These are phyloP conservation scores for Aristolochia contorta DNA, from an alignment of 164 flowering plant genomes.

Conservation along the genomic window DNA sequence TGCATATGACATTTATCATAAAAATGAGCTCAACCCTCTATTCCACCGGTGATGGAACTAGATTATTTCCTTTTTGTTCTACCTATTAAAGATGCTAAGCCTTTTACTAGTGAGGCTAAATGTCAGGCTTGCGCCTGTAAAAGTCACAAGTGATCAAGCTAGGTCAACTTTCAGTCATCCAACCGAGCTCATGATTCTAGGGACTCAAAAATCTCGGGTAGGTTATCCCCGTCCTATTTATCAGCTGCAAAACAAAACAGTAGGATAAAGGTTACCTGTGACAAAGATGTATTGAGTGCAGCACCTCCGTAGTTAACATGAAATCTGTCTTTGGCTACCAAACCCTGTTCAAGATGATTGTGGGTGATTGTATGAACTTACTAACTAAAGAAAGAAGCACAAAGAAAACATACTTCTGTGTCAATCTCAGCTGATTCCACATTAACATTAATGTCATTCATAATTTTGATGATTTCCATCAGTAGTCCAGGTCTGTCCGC, in stretches of 20 bases:
- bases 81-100: no score
- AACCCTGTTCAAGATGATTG: slow-evolving; percentile 14
- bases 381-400: background rate
- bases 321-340: slow-evolving; percentile 72
- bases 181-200: background rate
- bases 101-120: no score
- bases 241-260: background rate
- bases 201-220: background rate
- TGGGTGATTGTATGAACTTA: background rate
- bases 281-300: slow-evolving; percentile 58
- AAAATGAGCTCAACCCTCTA: no score
- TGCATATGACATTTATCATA: no score
- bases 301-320: slow-evolving; percentile 87
- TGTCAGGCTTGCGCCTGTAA: background rate
- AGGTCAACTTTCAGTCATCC: background rate
- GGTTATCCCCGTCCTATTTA: background rate
- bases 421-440: slow-evolving; percentile 97
- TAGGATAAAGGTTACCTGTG: slow-evolving; percentile 44
- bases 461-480: slow-evolving; percentile 62
- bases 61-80: no score
- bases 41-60: no score
- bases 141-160: background rate
- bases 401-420: slow-evolving; percentile 57
- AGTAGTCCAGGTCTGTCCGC: slow-evolving; percentile 94
- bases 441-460: slow-evolving; percentile 66